These are phyloP conservation scores for Diversispora epigaea DNA, from an alignment of 192 early-diverging fungal genomes.

Conservation along the genomic window DNA sequence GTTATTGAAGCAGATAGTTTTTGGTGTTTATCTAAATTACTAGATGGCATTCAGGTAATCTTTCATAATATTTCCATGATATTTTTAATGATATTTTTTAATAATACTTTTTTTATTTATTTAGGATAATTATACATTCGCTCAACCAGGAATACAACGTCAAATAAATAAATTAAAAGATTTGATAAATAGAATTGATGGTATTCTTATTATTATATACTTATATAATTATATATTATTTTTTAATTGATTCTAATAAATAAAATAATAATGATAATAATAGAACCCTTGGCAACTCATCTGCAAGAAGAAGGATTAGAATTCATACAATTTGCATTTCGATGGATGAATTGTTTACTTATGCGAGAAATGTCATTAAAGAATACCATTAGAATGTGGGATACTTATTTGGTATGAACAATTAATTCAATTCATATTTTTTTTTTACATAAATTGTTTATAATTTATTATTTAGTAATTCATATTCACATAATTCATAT, in stretches of 20 bases:
- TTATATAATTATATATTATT: too few species aligned
- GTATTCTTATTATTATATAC: slow-evolving; percentile 36
- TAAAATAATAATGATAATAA: neutral
- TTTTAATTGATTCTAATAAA: too few species aligned
- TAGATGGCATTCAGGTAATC: slow-evolving; percentile 91
- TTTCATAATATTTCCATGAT: too few species aligned
- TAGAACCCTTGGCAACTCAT: slow-evolving; percentile 77
- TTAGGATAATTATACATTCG: slow-evolving; percentile 95
- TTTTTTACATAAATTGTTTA: too few species aligned
- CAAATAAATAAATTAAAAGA: slow-evolving; percentile 88
- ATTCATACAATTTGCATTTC: slow-evolving; percentile 98
- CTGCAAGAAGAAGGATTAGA: slow-evolving; percentile 87
- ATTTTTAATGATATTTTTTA: too few species aligned
- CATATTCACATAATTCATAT: too few species aligned
- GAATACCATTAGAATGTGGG: slow-evolving; percentile 97
- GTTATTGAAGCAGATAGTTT: slow-evolving; percentile 93
- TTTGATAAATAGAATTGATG: slow-evolving; percentile 89
- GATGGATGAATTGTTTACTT: slow-evolving; percentile 99
- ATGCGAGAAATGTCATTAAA: slow-evolving; percentile 91
- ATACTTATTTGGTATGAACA: slow-evolving; percentile 80
- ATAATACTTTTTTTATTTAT: slow-evolving; percentile 10
- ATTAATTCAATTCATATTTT: neutral
- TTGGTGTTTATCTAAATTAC: slow-evolving; percentile 93
- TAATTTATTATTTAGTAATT: too few species aligned
- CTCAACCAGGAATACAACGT: slow-evolving; percentile 94